Percentiles rank a stretch among this genome's conserved stretches.
Conservation (phyloP, 768 basidiomycete genomes). For the Mycena belliarum region DNA sequence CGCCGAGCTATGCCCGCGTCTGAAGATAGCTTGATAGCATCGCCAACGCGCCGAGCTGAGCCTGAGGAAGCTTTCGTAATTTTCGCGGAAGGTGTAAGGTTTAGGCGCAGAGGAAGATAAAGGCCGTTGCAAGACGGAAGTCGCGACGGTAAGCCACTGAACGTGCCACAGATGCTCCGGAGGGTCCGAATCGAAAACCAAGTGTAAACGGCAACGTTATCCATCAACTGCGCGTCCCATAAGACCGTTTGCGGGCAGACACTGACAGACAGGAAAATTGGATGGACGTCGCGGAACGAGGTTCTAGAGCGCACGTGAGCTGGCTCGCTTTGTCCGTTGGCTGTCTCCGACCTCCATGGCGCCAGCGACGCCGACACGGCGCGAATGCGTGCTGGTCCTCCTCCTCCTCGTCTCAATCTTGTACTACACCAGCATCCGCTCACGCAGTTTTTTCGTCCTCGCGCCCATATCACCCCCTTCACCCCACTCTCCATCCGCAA, state of each 20-base stretch:
- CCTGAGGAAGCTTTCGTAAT: not conserved
- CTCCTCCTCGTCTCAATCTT: conserved; percentile 49
- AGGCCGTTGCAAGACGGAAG: not conserved
- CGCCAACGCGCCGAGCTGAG: not conserved
- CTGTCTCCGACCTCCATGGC: conserved; percentile 22
- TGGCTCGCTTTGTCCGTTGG: not conserved
- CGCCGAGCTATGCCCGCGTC: not conserved
- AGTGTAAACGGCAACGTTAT: too few relatives aligned
- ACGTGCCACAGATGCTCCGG: too few relatives aligned
- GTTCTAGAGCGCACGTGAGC: not conserved
- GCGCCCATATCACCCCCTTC: conserved; percentile 10
- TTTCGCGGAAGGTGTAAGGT: not conserved
- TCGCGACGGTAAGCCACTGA: not conserved
- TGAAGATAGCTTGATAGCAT: conserved; percentile 1
- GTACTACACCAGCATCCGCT: conserved; percentile 38
- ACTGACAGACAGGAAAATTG: not conserved
- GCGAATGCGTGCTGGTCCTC: conserved; percentile 55
- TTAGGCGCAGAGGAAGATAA: not conserved
- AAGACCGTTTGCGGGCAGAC: not conserved
- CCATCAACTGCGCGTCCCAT: not conserved
- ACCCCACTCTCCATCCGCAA: not conserved
- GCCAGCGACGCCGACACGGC: conserved; percentile 49
- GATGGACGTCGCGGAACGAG: not conserved
- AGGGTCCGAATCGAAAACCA: too few relatives aligned
- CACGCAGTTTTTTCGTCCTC: conserved; percentile 2